Base-by-base conservation (phyloP, 23 red algal genomes). In the Gracilaria vermiculophylla region DNA sequence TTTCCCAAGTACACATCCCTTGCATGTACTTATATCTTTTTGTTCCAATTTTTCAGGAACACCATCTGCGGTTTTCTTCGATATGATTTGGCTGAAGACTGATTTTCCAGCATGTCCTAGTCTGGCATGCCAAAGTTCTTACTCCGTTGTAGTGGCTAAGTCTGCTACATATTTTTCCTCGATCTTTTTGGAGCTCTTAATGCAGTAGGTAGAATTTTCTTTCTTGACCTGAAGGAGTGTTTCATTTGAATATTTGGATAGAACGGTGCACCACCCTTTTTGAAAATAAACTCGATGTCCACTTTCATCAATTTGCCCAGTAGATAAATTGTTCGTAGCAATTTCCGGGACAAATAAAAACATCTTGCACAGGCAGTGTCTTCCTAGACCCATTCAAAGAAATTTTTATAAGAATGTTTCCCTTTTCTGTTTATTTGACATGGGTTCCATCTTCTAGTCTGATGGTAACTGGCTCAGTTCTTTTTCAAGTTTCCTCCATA, bases 11-110 rank as follows among this genome's bases (percentile, higher is more conserved):
- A 39, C 61, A 66, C 10, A 66, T 66, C 61, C 61, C 36, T 31
- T 66, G 25, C 61, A 66, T 66, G 5, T 34, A 29, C 61, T 66
- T 16, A 39, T 66, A 5, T 66, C 10, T 14, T 66, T 66, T 66
- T 66, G 61, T 39, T 37, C 28, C 17, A 66, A 66, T 66, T 66
- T 66, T 66, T 66, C 61, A 36, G 61, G 61, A 16, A 66, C 25
- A 3, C 61, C 61, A 4, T 5, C 4, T 31, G 61, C 61, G 2
- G 61, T 60, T 60, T 60, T 60, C 55, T 60, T 27, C 7, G 19
- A 60, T 60, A 60, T 19, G 5, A 60, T 19, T 66, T 66, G 61
- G 2, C 2, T 36, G 9, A 66, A 35, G 5, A 66, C 61, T 2
- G 61, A 15, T 66, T 66, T 66, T 66, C 61, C 61, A 5, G 61